A percentile compares a stretch with the other conserved stretches of the same genome.
phyloP scores from a whole-genome alignment of 2,329 filamentous ascomycete species.

The Ceratocystiopsis sp. region DNA sequence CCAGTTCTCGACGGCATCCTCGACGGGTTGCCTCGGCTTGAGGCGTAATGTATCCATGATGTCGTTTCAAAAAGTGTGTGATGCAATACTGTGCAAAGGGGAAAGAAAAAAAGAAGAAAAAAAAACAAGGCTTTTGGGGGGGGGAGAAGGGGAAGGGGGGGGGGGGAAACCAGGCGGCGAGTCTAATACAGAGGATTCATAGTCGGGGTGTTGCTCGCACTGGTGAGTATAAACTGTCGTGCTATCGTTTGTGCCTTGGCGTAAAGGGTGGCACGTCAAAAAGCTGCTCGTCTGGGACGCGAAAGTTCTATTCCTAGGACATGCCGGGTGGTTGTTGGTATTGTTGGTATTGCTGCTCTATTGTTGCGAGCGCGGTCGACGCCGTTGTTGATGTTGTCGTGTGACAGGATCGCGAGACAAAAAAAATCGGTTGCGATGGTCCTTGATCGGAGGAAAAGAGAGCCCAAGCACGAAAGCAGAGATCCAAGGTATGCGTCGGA shows the following conservation, averaged over 20 bases:
- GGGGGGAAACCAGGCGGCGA: too few species aligned
- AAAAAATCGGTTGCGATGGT: too few species aligned
- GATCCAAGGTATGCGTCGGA: too few species aligned
- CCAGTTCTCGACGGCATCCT: constrained; percentile 56
- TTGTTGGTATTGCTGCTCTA: neutral
- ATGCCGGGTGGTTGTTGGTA: constrained; percentile 4
- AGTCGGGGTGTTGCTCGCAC: too few species aligned
- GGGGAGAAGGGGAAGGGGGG: too few species aligned
- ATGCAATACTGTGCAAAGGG: too few species aligned
- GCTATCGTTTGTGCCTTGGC: too few species aligned
- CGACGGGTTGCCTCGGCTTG: constrained; percentile 35
- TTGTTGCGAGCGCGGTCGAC: neutral
- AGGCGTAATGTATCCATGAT: constrained; percentile 37
- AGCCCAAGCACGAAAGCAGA: neutral
- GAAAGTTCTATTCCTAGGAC: constrained; percentile 8
- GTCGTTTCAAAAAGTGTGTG: neutral
- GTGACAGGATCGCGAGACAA: neutral
- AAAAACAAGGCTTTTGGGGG: neutral
- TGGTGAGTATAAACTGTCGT: too few species aligned
- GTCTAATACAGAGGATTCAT: too few species aligned
- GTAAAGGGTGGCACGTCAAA: too few species aligned
- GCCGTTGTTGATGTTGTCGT: neutral
- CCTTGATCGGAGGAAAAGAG: too few species aligned
- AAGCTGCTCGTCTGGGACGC: neutral
- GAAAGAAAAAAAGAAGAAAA: constrained; percentile 1